Evolutionary conservation across 306 rosid species (phyloP).

Genomic region (Vachellia pachyceras): DNA sequence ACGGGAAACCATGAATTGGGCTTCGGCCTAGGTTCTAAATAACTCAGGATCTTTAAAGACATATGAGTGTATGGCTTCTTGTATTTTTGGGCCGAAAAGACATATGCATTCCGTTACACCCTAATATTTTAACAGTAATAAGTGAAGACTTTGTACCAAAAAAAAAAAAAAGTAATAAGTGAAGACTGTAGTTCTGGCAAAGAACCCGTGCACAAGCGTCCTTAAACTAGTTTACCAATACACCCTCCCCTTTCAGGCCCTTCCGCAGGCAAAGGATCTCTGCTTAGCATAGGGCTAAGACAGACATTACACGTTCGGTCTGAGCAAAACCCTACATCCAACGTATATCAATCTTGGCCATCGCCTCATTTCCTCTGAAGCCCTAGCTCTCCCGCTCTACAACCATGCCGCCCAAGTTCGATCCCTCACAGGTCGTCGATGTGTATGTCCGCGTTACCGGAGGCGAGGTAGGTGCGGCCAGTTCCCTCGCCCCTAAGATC

Average conservation of each 20-base stretch:
- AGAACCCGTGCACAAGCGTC: no score
- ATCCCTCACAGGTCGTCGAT: constrained; percentile 85
- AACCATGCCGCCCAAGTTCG: constrained; percentile 91
- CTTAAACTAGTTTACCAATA: no score
- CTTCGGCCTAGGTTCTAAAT: no score
- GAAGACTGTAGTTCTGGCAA: no score
- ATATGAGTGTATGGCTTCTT: no score
- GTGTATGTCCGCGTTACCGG: constrained; percentile 92
- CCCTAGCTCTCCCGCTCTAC: constrained; percentile 38
- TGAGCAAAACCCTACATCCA: constrained; percentile 42
- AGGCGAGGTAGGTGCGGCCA: constrained; percentile 94
- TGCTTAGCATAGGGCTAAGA: background rate
- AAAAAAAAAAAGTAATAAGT: no score
- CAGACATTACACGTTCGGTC: background rate
- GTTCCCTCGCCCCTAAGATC: constrained; percentile 93
- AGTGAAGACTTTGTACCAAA: no score
- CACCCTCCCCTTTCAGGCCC: background rate
- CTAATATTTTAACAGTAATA: no score
- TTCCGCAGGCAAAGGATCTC: background rate
- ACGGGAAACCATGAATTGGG: no score
- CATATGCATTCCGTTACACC: no score
- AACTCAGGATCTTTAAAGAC: no score
- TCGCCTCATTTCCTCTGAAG: background rate
- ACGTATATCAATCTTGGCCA: background rate
- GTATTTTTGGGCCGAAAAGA: no score